Evolutionary conservation across 2,329 filamentous ascomycete genomes (phyloP).

Genomic region (Neoarthrinium moseri): DNA sequence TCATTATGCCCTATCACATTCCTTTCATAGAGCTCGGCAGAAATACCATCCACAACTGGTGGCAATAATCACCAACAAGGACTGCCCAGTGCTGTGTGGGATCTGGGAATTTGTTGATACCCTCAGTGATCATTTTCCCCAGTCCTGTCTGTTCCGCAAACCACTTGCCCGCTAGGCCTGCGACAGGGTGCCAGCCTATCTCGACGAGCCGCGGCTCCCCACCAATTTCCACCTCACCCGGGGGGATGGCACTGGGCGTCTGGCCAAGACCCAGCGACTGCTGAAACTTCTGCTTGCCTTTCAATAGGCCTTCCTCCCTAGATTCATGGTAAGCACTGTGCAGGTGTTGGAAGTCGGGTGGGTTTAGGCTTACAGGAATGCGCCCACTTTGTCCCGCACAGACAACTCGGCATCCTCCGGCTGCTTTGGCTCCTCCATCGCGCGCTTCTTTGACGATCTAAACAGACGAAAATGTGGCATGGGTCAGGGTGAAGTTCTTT

Average conservation of each 20-base stretch:
- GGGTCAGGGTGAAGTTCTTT: too few species aligned
- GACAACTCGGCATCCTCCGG: not conserved
- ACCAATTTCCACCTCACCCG: constrained; percentile 34
- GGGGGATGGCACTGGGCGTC: constrained; percentile 42
- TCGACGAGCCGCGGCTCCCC: constrained; percentile 41
- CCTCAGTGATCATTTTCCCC: constrained; percentile 55
- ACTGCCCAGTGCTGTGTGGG: constrained; percentile 62
- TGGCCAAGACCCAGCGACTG: constrained; percentile 42
- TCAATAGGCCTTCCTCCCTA: constrained; percentile 30
- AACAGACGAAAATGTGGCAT: not conserved
- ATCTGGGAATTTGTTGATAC: constrained; percentile 53
- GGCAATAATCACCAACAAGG: constrained; percentile 52
- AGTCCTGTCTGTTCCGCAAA: constrained; percentile 55
- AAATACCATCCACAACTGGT: constrained; percentile 59
- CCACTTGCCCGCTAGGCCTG: constrained; percentile 55
- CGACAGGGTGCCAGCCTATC: constrained; percentile 60
- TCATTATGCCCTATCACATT: not conserved
- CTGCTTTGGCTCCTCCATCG: constrained; percentile 1
- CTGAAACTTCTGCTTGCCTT: constrained; percentile 39
- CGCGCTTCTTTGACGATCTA: constrained; percentile 1
- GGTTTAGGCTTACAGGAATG: not conserved
- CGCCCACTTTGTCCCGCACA: not conserved
- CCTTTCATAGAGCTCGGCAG: too few species aligned
- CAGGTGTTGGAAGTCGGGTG: not conserved
- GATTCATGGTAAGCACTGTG: not conserved